Evolutionary conservation across 306 rosid genomes (phyloP), one percentile per base, ranked within the genome.

Genomic region (Hippophae gyantsensis): DNA sequence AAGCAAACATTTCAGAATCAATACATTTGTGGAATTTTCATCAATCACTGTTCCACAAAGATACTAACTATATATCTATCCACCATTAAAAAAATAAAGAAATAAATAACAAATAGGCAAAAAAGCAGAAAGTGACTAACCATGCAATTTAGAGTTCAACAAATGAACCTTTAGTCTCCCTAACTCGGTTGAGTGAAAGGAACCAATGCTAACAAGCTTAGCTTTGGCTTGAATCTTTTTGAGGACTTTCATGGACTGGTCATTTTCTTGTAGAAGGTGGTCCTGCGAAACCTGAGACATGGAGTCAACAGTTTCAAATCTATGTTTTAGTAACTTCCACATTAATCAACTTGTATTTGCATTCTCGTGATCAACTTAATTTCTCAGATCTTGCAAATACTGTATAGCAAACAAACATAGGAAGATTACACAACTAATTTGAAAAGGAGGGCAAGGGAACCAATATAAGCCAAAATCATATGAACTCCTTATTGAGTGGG

Each of bases 111-210:
- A 47, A 44, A 47, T 10, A 7, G 40, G 5, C 7, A 48, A 27
- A 47, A 12, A 50, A 13, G 11, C 12, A 11, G 4, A 65, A 25
- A 43, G 18, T 18, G 47, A 51, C 69, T 12, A 59, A 78, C 83
- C 95, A 71, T 75, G 78, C 6, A 78, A 71, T 57, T 78, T 78
- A 60, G 77, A 74, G 76, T 76, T 85, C 68, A 92, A 60, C 66
- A 92, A 65, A 61, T 32, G 74, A 43, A 93, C 63, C 75, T 87
- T 87, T 70, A 85, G 61, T 70, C 69, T 85, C 67, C 98, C 93
- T 32, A 92, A 78, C 79, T 92, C 98, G 54, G 60, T 68, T 62
- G 74, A 45, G 26, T 92, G 77, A 62, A 92, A 78, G 65, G 84
- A 78, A 65, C 96, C 83, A 7, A 59, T 62, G 69, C 82, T 78